Conservation (phyloP, 257 asterid genomes). For the Solanum lignicaule region DNA sequence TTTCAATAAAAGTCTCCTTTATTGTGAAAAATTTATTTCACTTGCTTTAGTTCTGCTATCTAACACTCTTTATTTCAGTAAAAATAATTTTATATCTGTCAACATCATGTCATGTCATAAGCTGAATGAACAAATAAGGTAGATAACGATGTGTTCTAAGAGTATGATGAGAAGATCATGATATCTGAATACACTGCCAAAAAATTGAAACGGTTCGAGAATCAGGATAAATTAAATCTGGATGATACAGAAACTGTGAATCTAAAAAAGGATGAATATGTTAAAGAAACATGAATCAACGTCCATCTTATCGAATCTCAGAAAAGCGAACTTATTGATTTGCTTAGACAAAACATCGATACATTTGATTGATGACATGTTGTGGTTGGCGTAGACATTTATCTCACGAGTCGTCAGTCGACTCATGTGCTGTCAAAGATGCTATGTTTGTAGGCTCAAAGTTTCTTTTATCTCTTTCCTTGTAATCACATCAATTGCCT, state of each 20-base stretch:
- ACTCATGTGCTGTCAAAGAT: not conserved
- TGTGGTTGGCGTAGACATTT: not conserved
- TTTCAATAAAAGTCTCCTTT: not conserved
- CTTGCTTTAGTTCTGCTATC: not conserved
- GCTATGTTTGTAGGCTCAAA: not conserved
- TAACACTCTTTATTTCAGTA: not conserved
- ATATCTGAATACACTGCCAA: not conserved
- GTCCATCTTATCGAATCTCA: too few relatives aligned
- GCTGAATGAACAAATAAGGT: not conserved
- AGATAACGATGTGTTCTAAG: too few relatives aligned
- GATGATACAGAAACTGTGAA: not conserved
- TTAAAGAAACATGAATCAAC: not conserved
- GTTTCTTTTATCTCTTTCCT: not conserved
- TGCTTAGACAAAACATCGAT: not conserved
- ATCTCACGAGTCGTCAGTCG: not conserved
- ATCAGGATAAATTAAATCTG: not conserved
- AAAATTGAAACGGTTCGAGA: not conserved
- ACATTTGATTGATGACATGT: not conserved
- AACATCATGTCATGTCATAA: not conserved
- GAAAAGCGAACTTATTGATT: not conserved
- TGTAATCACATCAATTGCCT: not conserved
- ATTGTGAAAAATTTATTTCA: too few relatives aligned
- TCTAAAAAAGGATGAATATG: not conserved
- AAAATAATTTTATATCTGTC: not conserved
- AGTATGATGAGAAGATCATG: not conserved